phyloP scores from a whole-genome alignment of 768 basidiomycete genomes.

The Exidia glandulosa region DNA sequence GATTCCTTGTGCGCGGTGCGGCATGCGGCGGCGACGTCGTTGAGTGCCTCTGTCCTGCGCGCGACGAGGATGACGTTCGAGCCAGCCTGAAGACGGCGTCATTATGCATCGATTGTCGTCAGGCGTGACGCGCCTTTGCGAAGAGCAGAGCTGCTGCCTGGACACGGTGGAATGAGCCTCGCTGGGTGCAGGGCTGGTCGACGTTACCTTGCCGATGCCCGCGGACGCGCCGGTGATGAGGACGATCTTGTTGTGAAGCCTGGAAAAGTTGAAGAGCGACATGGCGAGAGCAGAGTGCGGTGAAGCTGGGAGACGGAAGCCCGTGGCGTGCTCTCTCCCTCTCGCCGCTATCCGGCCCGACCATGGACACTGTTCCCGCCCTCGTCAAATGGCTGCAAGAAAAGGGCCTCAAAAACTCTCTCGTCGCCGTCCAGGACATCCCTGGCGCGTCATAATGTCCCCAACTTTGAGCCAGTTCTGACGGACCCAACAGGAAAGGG shows the following conservation, averaged over 20 bases:
- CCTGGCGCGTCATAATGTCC: constrained; percentile 22
- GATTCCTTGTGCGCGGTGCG: constrained; percentile 59
- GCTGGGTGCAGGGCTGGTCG: background rate
- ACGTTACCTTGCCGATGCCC: constrained; percentile 72
- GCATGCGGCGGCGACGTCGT: constrained; percentile 59
- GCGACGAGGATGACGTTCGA: constrained; percentile 82
- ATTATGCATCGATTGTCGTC: background rate
- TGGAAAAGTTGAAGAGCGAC: constrained; percentile 74
- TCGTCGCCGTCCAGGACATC: constrained; percentile 40
- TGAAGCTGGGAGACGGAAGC: background rate
- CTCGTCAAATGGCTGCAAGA: constrained; percentile 43
- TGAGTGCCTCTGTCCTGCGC: constrained; percentile 61
- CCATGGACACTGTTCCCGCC: background rate
- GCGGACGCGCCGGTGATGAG: constrained; percentile 84
- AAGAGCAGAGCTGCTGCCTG: constrained; percentile 85
- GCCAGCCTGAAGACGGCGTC: constrained; percentile 44
- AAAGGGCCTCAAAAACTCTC: constrained; percentile 38
- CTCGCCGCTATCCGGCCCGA: too few relatives aligned
- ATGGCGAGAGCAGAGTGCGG: constrained; percentile 24
- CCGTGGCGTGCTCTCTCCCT: background rate
- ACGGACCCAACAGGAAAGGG: constrained; percentile 39
- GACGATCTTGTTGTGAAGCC: constrained; percentile 74
- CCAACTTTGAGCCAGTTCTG: background rate
- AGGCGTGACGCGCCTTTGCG: constrained; percentile 42
- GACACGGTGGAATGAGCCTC: background rate